phyloP scores from a whole-genome alignment of 2,329 filamentous ascomycete genomes.

The Thelonectria discophora region DNA sequence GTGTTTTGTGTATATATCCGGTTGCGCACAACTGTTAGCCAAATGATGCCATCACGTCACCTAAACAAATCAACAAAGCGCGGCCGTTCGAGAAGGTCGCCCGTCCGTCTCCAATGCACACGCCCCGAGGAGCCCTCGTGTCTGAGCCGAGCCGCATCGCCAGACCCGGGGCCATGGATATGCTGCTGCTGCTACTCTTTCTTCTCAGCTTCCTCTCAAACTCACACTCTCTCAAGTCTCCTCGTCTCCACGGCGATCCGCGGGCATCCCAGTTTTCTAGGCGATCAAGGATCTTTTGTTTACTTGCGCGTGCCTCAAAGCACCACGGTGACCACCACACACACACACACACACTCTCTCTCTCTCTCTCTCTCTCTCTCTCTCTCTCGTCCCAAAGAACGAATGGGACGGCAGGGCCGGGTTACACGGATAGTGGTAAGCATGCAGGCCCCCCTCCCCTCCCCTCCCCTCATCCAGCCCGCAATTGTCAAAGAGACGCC shows the following conservation, averaged over 20 bases:
- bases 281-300: constrained; percentile 16
- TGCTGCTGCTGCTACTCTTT: not conserved
- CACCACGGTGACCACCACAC: too few species aligned
- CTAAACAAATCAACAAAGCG: not conserved
- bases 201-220: not conserved
- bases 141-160: constrained; percentile 34
- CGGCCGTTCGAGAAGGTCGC: not conserved
- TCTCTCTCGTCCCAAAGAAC: not conserved
- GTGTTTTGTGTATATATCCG: constrained; percentile 24
- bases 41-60: constrained; percentile 7
- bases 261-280: constrained; percentile 22
- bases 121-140: constrained; percentile 15
- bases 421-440: constrained; percentile 25
- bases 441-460: too few species aligned
- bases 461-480: too few species aligned
- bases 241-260: constrained; percentile 14
- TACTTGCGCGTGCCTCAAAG: constrained; percentile 14
- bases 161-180: constrained; percentile 18
- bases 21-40: not conserved
- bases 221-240: too few species aligned
- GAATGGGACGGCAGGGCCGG: constrained; percentile 22
- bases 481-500: constrained; percentile 38
- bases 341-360: too few species aligned
- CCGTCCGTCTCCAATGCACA: not conserved
- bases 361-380: too few species aligned